Percentiles rank a stretch among this genome's conserved stretches.
phyloP scores from a whole-genome alignment of 2,329 filamentous ascomycete species.

The Epichloe scottii region DNA sequence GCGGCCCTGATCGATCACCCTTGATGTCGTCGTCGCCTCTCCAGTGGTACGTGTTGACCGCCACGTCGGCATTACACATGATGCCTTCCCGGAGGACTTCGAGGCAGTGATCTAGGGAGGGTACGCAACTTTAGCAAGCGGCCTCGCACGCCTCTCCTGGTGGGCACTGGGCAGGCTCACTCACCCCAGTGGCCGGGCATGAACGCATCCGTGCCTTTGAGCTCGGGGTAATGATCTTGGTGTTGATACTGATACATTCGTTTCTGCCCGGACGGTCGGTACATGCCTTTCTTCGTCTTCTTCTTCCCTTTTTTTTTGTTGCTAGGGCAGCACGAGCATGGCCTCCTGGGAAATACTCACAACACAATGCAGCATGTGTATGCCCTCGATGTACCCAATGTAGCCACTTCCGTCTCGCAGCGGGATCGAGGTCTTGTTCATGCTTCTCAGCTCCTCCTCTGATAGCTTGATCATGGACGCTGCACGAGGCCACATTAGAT shows the following conservation, averaged over 20 bases:
- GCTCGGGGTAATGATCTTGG: background rate
- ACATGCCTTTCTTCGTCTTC: no score
- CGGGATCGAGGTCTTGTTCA: background rate
- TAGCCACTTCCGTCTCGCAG: background rate
- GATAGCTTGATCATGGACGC: background rate
- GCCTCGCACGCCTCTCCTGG: no score
- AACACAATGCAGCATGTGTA: background rate
- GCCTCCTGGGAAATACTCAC: background rate
- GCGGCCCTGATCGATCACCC: background rate
- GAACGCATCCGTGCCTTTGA: background rate
- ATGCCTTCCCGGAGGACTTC: background rate
- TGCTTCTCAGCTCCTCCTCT: background rate
- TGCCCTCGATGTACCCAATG: background rate
- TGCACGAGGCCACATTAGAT: background rate
- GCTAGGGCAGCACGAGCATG: no score
- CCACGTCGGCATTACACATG: background rate
- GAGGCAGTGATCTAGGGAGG: background rate
- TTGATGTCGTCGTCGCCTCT: background rate
- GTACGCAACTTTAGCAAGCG: no score
- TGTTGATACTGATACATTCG: background rate
- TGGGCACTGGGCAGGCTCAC: background rate
- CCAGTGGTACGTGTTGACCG: background rate
- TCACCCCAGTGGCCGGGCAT: background rate
- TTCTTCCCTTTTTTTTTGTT: no score
- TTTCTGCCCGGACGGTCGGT: background rate